Base-by-base conservation (phyloP, 257 asterid genomes). In the Scutellaria galericulata region DNA sequence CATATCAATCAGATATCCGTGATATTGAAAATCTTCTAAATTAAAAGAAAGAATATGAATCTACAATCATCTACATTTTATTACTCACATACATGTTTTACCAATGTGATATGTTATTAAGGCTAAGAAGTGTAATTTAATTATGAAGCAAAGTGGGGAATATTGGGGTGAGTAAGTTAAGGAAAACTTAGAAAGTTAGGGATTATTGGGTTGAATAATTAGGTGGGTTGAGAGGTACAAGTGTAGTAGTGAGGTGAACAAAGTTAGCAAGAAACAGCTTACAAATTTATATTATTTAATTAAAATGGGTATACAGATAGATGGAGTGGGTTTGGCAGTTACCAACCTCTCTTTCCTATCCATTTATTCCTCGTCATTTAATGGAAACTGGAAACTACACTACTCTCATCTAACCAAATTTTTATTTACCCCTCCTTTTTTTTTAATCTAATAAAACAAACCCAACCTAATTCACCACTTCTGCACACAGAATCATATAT, bases 381-480 rank as follows among this genome's bases (percentile, higher is more conserved):
- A 31, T 86, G 79, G 72, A 72, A 80, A 85, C 52, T 83, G 74
- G 57, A 73, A 80, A 75, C 68, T 66, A 44, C 37, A 31, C 37
- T 3, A 83, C 72, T 67, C 74, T 51, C 77, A 68, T 56, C 41
- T 9, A 69, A 45, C 44, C 69, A 53, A 35, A 46, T 59, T 63
- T 62, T 50, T 46, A 44, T 54, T 70, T 37, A 48, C 9, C 57
- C 72, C 15, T 53, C 20, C 56, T 54, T 71, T 61, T 27, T 79
- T 18, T 18, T 18, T 18, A 70, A 68, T 68, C 24, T 66, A 51
- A 51, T 53, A 13, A 62, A 72, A 51, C 52, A 58, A 74, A 66
- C 64, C 54, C 63, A 91, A 83, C 90, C 95, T 81, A 84, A 85
- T 85, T 87, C 90, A 86, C 77, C 22, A 82, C 82, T 82, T 79